Conservation (phyloP, 2,329 filamentous ascomycete genomes). For the Trichoderma simmonsii region DNA sequence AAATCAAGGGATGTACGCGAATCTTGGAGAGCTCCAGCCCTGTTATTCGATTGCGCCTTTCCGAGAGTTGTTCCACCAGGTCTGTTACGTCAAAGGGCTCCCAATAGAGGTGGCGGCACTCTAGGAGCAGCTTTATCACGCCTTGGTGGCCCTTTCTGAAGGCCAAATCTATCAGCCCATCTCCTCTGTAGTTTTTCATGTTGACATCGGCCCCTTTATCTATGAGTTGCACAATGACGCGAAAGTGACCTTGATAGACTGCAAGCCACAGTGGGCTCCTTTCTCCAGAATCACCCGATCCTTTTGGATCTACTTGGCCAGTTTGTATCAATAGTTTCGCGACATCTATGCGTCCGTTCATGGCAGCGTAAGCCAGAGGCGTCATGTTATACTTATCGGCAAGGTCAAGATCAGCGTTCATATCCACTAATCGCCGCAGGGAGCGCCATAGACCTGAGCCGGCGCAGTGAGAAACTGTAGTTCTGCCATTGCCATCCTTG, state of each 20-base stretch:
- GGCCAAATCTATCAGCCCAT: background rate
- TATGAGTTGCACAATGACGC: background rate
- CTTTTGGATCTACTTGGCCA: background rate
- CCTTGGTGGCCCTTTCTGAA: background rate
- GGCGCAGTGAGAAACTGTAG: background rate
- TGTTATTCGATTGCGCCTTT: no score
- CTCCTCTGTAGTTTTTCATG: background rate
- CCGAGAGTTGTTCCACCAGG: no score
- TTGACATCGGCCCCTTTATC: background rate
- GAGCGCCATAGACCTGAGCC: fast-evolving
- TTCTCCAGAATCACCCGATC: fast-evolving
- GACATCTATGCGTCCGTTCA: background rate
- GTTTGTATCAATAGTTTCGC: background rate
- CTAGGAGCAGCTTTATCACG: background rate
- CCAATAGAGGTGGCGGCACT: no score
- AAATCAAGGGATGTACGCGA: background rate
- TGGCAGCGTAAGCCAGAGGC: background rate
- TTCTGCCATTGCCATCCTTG: background rate
- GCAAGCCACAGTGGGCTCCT: background rate
- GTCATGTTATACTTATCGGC: background rate
- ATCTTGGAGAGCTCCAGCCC: no score
- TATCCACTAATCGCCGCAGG: background rate
- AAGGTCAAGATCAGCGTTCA: background rate
- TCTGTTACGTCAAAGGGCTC: no score
- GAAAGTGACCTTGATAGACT: background rate